These are phyloP conservation scores for Tylopilus sp. DNA, from an alignment of 1,284 basidiomycete species.

Conservation along the genomic window DNA sequence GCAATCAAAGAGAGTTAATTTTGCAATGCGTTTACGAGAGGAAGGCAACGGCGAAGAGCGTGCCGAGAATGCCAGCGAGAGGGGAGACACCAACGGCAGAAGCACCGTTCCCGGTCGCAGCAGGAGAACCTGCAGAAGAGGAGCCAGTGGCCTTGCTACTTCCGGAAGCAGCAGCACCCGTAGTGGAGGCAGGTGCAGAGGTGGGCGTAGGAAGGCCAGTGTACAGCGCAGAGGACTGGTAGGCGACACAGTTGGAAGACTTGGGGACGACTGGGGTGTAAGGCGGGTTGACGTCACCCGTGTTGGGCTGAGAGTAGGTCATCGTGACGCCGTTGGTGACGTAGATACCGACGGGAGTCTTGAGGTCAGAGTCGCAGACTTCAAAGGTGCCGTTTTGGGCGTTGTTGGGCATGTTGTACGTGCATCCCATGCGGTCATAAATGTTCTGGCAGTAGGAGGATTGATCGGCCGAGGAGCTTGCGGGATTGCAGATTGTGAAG, in stretches of 20 bases:
- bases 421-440: slow-evolving; percentile 66
- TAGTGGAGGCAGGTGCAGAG: slow-evolving; percentile 10
- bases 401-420: slow-evolving; percentile 65
- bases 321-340: slow-evolving; percentile 18
- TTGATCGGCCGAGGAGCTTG: slow-evolving; percentile 40
- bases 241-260: slow-evolving; percentile 63
- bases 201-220: slow-evolving; percentile 19
- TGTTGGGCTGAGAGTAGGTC: slow-evolving; percentile 28
- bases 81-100: slow-evolving; percentile 40
- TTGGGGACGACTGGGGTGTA: slow-evolving; percentile 61
- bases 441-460: slow-evolving; percentile 58
- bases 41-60: slow-evolving; percentile 48
- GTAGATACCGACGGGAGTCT: slow-evolving; percentile 31
- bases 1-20: not conserved
- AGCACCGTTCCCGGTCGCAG: slow-evolving; percentile 36
- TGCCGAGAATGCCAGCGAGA: slow-evolving; percentile 41
- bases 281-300: slow-evolving; percentile 43
- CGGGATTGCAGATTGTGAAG: slow-evolving; percentile 59
- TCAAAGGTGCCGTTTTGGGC: slow-evolving; percentile 58
- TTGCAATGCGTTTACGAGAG: slow-evolving; percentile 37
- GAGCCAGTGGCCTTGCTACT: slow-evolving; percentile 20
- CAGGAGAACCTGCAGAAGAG: slow-evolving; percentile 22
- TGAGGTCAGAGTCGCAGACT: slow-evolving; percentile 61
- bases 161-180: slow-evolving; percentile 3
- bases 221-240: slow-evolving; percentile 53